Conservation (phyloP, 2,329 filamentous ascomycete genomes). For the Pestalotiopsis sp. region DNA sequence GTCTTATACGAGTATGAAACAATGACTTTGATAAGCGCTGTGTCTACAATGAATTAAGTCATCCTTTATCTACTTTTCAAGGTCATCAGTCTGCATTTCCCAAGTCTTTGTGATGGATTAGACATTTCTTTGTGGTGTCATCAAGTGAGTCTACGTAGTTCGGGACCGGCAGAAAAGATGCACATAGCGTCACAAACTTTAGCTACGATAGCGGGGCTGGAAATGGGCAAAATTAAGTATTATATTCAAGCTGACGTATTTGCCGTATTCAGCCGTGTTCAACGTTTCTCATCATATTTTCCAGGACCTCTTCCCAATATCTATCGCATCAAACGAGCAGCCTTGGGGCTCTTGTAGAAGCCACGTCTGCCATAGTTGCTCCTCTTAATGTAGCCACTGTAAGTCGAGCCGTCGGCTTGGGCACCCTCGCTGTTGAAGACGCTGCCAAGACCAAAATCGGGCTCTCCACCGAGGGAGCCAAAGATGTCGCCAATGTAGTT, state of each 20-base stretch:
- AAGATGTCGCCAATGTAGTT: constrained; percentile 77
- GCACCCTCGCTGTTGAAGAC: constrained; percentile 12
- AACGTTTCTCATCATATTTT: neutral
- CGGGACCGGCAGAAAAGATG: neutral
- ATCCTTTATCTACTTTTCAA: neutral
- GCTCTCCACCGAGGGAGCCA: constrained; percentile 66
- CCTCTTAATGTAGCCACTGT: constrained; percentile 11
- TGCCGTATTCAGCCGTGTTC: neutral
- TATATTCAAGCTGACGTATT: neutral
- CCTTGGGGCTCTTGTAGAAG: constrained; percentile 9
- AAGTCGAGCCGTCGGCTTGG: neutral
- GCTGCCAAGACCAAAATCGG: constrained; percentile 65
- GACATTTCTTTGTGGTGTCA: neutral
- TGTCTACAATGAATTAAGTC: neutral
- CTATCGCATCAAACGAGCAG: neutral
- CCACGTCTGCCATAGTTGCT: constrained; percentile 7
- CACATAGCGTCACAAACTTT: neutral
- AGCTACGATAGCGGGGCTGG: no score
- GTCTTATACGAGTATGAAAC: neutral
- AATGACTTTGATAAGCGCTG: neutral
- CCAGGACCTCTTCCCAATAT: no score
- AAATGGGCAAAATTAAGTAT: neutral
- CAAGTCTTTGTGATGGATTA: neutral
- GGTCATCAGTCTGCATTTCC: neutral
- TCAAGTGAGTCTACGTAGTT: neutral